These are phyloP conservation scores for Apiotrichum gamsii DNA, from an alignment of 1,284 basidiomycete species.

Conservation along the genomic window DNA sequence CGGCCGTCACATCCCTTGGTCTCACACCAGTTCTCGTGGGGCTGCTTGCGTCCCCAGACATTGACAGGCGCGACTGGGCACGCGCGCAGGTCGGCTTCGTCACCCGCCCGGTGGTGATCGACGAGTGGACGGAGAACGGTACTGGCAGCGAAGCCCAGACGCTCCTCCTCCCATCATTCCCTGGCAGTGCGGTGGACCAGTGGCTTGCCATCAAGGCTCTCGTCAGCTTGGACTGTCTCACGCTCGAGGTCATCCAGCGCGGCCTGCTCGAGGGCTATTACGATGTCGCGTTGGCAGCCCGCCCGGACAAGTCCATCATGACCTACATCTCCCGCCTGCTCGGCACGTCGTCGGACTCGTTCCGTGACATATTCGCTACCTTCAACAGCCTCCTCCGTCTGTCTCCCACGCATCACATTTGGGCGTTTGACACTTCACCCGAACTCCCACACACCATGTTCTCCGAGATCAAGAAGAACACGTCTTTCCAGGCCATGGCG, in stretches of 20 bases:
- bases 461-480: conserved; percentile 73
- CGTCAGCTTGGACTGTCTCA: conserved; percentile 19
- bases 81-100: conserved; percentile 17
- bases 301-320: conserved; percentile 29
- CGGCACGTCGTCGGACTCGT: conserved; percentile 59
- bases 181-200: conserved; percentile 5
- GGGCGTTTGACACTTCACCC: conserved; percentile 56
- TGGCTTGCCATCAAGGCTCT: conserved; percentile 24
- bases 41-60: conserved; percentile 21
- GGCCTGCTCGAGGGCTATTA: conserved; percentile 29
- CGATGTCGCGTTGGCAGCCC: conserved; percentile 15
- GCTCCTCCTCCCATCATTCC: conserved; percentile 13
- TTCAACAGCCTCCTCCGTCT: conserved; percentile 50
- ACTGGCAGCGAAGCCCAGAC: conserved; percentile 27
- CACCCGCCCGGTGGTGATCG: conserved; percentile 22
- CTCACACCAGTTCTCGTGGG: conserved; percentile 24
- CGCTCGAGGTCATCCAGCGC: conserved; percentile 24
- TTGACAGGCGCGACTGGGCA: conserved; percentile 25
- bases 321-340: conserved; percentile 30
- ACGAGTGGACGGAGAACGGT: conserved; percentile 29
- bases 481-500: conserved; percentile 55
- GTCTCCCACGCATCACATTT: conserved; percentile 57
- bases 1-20: conserved; percentile 18
- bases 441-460: conserved; percentile 62
- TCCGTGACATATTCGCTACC: conserved; percentile 55